Evolutionary conservation across 495 filamentous ascomycete species (phyloP).

Genomic region (Podospora tetraspora): DNA sequence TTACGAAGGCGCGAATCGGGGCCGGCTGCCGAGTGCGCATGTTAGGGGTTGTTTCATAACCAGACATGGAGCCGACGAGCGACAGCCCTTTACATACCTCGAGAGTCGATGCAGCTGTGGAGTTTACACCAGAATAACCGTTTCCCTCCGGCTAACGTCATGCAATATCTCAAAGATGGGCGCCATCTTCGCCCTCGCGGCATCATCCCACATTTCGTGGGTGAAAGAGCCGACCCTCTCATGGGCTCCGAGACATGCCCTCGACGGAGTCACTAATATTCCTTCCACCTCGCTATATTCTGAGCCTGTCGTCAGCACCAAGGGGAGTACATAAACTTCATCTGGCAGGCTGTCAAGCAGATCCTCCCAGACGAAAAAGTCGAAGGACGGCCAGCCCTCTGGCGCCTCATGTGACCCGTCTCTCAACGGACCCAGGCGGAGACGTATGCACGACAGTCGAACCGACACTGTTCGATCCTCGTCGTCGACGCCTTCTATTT

Average conservation of each 20-base stretch:
- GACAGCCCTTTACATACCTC: background rate
- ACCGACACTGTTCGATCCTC: background rate
- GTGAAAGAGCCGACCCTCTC: background rate
- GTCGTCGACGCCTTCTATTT: background rate
- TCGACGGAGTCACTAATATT: background rate
- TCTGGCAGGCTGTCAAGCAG: background rate
- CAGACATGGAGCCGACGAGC: background rate
- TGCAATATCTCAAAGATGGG: background rate
- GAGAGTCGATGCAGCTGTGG: background rate
- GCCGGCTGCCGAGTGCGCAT: background rate
- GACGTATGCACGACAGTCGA: background rate
- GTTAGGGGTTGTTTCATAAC: background rate
- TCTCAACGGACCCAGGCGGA: background rate
- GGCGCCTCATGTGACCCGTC: background rate
- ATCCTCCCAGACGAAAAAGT: background rate
- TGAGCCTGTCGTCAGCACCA: background rate
- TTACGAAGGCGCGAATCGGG: background rate
- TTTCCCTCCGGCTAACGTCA: background rate
- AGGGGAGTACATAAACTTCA: background rate
- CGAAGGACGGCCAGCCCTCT: background rate
- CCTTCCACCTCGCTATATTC: background rate
- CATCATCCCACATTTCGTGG: background rate
- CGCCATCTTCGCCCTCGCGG: background rate
- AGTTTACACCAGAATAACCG: background rate
- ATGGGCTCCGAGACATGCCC: background rate